Percentiles rank a stretch among this genome's conserved stretches.
Conservation (phyloP, 352 stramenopile species). For the Phytopythium mirpurense region DNA sequence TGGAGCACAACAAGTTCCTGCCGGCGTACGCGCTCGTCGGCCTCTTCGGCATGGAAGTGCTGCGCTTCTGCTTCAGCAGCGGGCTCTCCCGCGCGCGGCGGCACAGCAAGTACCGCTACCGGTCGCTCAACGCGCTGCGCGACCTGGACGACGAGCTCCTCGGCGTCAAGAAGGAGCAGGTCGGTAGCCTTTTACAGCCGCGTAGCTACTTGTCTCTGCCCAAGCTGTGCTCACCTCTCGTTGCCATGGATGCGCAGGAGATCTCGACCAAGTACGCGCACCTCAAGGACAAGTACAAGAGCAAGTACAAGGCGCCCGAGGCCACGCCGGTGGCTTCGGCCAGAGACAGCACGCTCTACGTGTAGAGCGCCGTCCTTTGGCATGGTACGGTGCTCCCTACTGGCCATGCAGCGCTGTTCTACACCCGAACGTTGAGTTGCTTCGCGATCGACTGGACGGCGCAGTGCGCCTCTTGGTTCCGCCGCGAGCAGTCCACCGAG, state of each 20-base stretch:
- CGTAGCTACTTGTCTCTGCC: too few species aligned
- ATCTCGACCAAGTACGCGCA: slow-evolving; percentile 67
- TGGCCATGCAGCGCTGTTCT: neutral
- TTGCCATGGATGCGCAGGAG: slow-evolving; percentile 22
- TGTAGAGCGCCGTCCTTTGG: slow-evolving; percentile 15
- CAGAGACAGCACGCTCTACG: slow-evolving; percentile 24
- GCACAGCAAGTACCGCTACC: slow-evolving; percentile 54
- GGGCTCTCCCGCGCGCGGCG: slow-evolving; percentile 37
- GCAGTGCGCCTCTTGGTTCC: slow-evolving; percentile 34
- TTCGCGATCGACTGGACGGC: slow-evolving; percentile 34
- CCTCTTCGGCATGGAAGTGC: slow-evolving; percentile 60
- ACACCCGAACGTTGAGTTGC: slow-evolving; percentile 32
- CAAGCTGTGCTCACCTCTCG: neutral
- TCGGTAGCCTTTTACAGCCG: too few species aligned
- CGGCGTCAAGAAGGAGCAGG: slow-evolving; percentile 60
- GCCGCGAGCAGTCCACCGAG: slow-evolving; percentile 25
- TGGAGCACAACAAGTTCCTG: slow-evolving; percentile 66
- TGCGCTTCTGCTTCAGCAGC: slow-evolving; percentile 69
- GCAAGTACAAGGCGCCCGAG: slow-evolving; percentile 60
- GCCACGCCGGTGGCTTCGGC: slow-evolving; percentile 19
- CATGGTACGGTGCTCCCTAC: neutral
- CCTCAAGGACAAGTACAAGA: slow-evolving; percentile 72
- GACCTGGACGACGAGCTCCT: slow-evolving; percentile 72
- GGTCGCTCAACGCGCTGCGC: slow-evolving; percentile 41
- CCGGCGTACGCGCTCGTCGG: slow-evolving; percentile 57